Evolutionary conservation across 78 protist genomes (phyloP), one percentile per base, ranked within the genome.

Genomic region (Cavenderia fasciculata): DNA sequence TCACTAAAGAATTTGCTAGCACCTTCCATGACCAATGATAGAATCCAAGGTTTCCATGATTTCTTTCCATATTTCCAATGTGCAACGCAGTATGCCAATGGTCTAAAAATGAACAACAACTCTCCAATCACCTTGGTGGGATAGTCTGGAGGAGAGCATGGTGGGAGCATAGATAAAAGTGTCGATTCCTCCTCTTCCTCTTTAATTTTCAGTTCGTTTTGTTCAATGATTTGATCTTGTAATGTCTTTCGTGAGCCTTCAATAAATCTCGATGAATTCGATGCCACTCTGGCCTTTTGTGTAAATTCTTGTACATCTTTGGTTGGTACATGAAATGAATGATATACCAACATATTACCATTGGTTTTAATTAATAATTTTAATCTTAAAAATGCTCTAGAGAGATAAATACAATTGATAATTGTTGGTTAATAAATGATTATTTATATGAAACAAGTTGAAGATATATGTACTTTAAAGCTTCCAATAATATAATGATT

Each of bases 11-110:
- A 25, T 38, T 33, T 23, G 43, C 90, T 82, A 29, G 61, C 8
- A 40, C 40, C 18, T 5, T 82, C 90, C 0, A 71, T 54, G 11
- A n/a, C 29, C 56, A 82, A 36, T 41, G 90, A 82, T 19, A 82
- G 10, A n/a, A 82, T 29, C 90, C 90, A 82, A 27, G 90, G 90
- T 56, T 54, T 82, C 90, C 90, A 82, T 31, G 90, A 82, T 38
- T 43, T 82, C 36, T 82, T 82, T 2, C 71, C 90, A 44, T 21
- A 82, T 25, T 31, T 82, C 59, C 90, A 68, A 38, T 51, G 21
- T n/a, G 59, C 27, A 12, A 82, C 29, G 51, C 72, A 49, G 33
- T 82, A 82, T 12, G 68, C 33, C 31, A 82, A 56, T 7, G 90
- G 90, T 36, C 90, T 68, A 12, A 82, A 43, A 25, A 82, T 82